Base-by-base conservation (phyloP, 2,329 filamentous ascomycete genomes). In the Geosmithia flava region DNA sequence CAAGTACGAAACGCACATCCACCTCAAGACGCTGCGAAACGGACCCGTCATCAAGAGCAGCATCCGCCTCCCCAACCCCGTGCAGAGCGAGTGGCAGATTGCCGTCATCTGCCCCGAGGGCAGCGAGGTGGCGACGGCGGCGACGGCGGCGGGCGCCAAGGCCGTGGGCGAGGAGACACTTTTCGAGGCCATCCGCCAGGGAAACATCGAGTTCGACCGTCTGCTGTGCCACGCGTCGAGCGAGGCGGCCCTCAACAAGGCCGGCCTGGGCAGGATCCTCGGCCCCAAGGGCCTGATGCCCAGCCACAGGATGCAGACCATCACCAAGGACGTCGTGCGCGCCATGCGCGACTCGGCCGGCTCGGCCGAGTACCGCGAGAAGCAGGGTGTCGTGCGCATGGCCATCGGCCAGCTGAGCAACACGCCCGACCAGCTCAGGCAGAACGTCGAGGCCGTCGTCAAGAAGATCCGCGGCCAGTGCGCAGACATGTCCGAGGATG, bases 201-300 rank as follows among this genome's bases (percentile, higher is more conserved):
- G 86, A 42, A 78, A 81, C 40, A 84, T 97, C 53, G 78, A 87
- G 23, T 98, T 97, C 62, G 93, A 97, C 63, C 76, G 87, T 48
- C 85, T 89, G 53, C 80, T 98, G 56, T 95, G 88, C 68, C 90
- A 96, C 65, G 74, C 76, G 46, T 80, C 87, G 56, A 89, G 83
- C 56, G 72, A 93, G 55, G 75, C 77, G 47, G 88, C 85, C 49
- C 70, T 98, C 58, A 85, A 83, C 62, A 90, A 93, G 70, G 84
- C 89, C 37, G 80, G 78, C 1, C 65, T 98, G 53, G 91, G 85
- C 53, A 78, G 83, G 54, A 76, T 95, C 42, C 72, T 98, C 19
- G 93, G 93, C 59, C 93, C 94, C 44, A 83, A 80, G 65, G 90
- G 90, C 2, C 67, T 98, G 59, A 97, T 98, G 93, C 93, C 93